Evolutionary conservation across 345 rosid species (phyloP).

Genomic region (Mercurialis annua): DNA sequence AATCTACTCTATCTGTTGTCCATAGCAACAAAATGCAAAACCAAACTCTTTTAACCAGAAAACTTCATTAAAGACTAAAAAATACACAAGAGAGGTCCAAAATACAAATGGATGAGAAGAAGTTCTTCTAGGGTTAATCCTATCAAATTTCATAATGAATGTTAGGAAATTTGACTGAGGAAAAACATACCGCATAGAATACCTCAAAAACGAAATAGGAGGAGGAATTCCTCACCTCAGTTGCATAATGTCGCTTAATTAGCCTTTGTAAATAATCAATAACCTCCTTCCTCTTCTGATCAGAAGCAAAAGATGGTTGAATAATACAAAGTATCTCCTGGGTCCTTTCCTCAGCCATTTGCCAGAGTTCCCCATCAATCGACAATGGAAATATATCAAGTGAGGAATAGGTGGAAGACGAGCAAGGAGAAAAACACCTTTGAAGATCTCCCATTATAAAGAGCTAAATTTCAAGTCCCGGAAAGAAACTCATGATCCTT

Average conservation of each 20-base stretch:
- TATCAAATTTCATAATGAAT: background rate
- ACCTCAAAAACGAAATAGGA: slow-evolving; percentile 10
- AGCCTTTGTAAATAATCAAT: slow-evolving; percentile 52
- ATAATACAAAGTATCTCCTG: slow-evolving; percentile 62
- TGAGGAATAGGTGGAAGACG: slow-evolving; percentile 35
- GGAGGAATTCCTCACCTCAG: slow-evolving; percentile 53
- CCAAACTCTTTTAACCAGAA: slow-evolving; percentile 1
- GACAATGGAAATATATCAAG: slow-evolving; percentile 34
- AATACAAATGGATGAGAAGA: background rate
- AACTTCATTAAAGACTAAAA: background rate
- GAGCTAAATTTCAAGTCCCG: slow-evolving; percentile 27
- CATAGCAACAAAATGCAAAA: slow-evolving; percentile 2
- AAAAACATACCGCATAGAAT: background rate
- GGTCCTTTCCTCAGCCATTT: slow-evolving; percentile 67
- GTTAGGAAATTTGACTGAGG: background rate
- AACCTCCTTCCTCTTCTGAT: slow-evolving; percentile 57
- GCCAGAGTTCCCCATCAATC: slow-evolving; percentile 58
- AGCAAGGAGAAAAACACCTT: slow-evolving; percentile 41
- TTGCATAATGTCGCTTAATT: slow-evolving; percentile 47
- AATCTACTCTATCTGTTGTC: background rate
- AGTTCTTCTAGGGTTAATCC: slow-evolving; percentile 4
- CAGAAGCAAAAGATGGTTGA: slow-evolving; percentile 65
- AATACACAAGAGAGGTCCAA: slow-evolving; percentile 2
- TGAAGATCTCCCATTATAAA: slow-evolving; percentile 53
- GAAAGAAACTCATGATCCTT: slow-evolving; percentile 17